Evolutionary conservation across 2,329 filamentous ascomycete genomes (phyloP), one percentile per base, ranked within the genome.

Genomic region (Ophiocordyceps polyrhachis-furcata): DNA sequence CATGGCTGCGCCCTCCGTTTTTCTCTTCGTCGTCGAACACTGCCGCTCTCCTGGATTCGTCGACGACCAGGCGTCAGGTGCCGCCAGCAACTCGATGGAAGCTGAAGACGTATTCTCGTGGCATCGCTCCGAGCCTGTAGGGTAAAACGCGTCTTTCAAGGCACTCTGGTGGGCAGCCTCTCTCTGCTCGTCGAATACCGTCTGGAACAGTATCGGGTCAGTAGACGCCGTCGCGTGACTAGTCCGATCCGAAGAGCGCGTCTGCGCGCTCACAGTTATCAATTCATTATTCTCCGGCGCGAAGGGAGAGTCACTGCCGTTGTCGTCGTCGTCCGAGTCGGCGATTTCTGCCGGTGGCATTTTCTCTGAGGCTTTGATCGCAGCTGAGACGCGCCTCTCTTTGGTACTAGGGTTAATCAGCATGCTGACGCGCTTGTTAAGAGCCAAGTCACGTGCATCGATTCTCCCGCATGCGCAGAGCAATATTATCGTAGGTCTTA

Each of bases 131-230:
- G 43, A 28, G 25, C 9, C 25, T 11, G 25, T 28, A 8, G 6
- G 25, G 25, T 28, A 11, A 11, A 5, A 7, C 5, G 25, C 25
- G 4, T 28, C 25, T 28, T 35, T 35, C 38, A 20, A 41, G 11
- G 20, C 53, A 49, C 31, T 19, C 41, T 54, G 50, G 23, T 46
- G 47, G 15, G 55, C 53, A 20, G 59, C 58, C 31, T 58, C 56
- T 37, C 62, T 60, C 50, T 72, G 67, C 42, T 70, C 65, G 20
- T 68, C 58, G 46, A 69, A 71, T 11, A 73, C 52, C 43, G 57
- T 60, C 42, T 63, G 62, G 48, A 73, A 73, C 49, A 70, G 67
- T 0, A 58, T 61, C 1, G 63, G 60, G 46, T 73, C 67, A 1
- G 70, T 73, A 15, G 69, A 72, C 20, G 53, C 58, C 7, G 62